Conservation (phyloP, 1,284 basidiomycete species). For the Trichosporon coremiiforme region DNA sequence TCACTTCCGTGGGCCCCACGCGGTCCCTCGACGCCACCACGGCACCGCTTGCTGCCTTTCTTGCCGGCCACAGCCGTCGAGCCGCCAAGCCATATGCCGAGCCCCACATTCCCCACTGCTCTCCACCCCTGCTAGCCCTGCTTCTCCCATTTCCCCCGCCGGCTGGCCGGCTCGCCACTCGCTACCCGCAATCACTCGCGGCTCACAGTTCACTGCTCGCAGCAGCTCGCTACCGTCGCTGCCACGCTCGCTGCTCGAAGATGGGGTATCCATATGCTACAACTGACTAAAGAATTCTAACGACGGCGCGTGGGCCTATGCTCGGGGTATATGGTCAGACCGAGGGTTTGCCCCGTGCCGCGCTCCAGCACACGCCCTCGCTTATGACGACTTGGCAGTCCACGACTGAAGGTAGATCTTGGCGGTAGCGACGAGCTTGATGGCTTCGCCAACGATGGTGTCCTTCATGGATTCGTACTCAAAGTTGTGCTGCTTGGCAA, state of each 20-base stretch:
- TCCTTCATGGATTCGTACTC: slow-evolving; percentile 1
- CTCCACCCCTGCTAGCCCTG: too few species aligned
- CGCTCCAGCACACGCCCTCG: too few species aligned
- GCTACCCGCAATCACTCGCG: too few species aligned
- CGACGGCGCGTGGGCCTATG: not conserved
- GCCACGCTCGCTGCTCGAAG: not conserved
- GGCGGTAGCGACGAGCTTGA: slow-evolving; percentile 1
- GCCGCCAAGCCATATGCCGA: not conserved
- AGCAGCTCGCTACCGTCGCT: too few species aligned
- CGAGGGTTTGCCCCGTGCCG: too few species aligned
- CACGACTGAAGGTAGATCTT: slow-evolving; percentile 10
- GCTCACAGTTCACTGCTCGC: too few species aligned
- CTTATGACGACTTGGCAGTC: slow-evolving; percentile 6
- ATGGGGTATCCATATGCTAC: not conserved
- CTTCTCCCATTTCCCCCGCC: too few species aligned
- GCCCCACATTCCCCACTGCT: too few species aligned
- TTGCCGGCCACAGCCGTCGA: not conserved
- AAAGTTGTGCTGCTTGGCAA: not conserved
- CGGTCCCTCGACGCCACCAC: not conserved
- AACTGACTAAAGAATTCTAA: not conserved
- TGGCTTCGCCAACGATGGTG: not conserved
- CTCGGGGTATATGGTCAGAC: too few species aligned
- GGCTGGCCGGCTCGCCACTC: too few species aligned
- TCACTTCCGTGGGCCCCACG: too few species aligned
- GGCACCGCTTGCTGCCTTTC: not conserved